Evolutionary conservation across 306 rosid genomes (phyloP).

Genomic region (Trifolium dubium): DNA sequence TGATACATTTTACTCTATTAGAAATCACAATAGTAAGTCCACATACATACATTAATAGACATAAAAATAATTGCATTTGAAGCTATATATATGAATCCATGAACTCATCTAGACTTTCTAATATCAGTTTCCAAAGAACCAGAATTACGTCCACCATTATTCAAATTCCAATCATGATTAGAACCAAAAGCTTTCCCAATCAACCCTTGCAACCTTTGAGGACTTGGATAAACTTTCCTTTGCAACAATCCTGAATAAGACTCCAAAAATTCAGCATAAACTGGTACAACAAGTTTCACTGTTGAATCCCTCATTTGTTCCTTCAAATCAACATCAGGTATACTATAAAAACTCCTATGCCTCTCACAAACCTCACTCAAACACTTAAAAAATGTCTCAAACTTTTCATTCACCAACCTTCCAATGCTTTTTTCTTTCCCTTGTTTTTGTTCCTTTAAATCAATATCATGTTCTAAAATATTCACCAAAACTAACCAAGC

Average conservation of each 20-base stretch:
- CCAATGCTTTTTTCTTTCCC: constrained; percentile 54
- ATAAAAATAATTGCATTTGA: not conserved
- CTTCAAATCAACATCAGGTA: constrained; percentile 71
- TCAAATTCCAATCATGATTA: constrained; percentile 48
- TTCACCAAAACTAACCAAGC: constrained; percentile 68
- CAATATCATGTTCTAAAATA: constrained; percentile 59
- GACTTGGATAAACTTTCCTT: constrained; percentile 54
- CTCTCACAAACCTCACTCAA: constrained; percentile 59
- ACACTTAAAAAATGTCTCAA: constrained; percentile 64
- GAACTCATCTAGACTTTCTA: constrained; percentile 45
- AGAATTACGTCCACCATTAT: constrained; percentile 47
- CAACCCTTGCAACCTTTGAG: constrained; percentile 57
- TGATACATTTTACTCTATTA: not conserved
- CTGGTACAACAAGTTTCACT: constrained; percentile 56
- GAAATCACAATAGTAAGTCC: not conserved
- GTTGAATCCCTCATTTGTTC: constrained; percentile 77
- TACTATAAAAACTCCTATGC: constrained; percentile 56
- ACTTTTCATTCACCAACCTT: constrained; percentile 48
- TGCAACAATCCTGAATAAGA: constrained; percentile 51
- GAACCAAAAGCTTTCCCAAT: constrained; percentile 59
- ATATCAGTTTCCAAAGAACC: constrained; percentile 47
- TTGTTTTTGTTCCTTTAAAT: constrained; percentile 39
- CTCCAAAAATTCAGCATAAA: constrained; percentile 62
- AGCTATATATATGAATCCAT: not conserved
- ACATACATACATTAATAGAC: not conserved